Evolutionary conservation across 2,329 filamentous ascomycete species (phyloP), one percentile per base, ranked within the genome.

Genomic region (Ophiocordyceps australis): DNA sequence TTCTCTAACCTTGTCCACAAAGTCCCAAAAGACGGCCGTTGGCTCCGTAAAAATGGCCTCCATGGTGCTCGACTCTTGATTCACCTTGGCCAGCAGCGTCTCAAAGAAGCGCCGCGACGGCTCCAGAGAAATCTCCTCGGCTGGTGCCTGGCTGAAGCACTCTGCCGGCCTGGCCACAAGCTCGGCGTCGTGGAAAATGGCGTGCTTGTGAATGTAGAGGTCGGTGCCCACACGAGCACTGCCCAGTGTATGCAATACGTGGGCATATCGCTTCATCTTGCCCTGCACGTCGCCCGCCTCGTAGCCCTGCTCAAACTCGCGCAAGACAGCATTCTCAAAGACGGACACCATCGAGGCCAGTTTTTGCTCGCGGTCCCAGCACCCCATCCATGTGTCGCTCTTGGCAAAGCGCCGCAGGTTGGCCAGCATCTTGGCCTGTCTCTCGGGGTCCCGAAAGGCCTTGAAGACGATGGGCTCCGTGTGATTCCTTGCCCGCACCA

Each of bases 291-390:
- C 86, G 54, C 77, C 79, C 22, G 72, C 74, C 45, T 89, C 81
- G 37, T 91, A 92, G 4, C 82, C 89, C 42, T 89, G 78, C 49
- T 91, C 79, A 38, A 98, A 98, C 46, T 98, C 89, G 25, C 78
- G 68, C 26, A 94, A 54, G 4, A 91, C 85, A 4, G 85, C 83
- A 29, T 75, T 83, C 51, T 95, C 86, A 40, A 98, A 98, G 31
- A 89, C 74, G 20, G 65, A 65, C 35, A 75, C 68, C 65, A 91
- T 83, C 14, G 62, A 65, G 20, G 67, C 58, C 13, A 98, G 55
- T 42, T 75, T 79, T 33, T 77, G 70, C 39, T 78, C 68, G 22
- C 86, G 61, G 37, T 70, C 61, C 24, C 56, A 49, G 59, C 77
- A 85, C 2, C 82, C 85, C 30, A 75, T 57, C 1, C 80, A 64